phyloP scores from a whole-genome alignment of 805 yeast species.

The Millerozyma acaciae region DNA sequence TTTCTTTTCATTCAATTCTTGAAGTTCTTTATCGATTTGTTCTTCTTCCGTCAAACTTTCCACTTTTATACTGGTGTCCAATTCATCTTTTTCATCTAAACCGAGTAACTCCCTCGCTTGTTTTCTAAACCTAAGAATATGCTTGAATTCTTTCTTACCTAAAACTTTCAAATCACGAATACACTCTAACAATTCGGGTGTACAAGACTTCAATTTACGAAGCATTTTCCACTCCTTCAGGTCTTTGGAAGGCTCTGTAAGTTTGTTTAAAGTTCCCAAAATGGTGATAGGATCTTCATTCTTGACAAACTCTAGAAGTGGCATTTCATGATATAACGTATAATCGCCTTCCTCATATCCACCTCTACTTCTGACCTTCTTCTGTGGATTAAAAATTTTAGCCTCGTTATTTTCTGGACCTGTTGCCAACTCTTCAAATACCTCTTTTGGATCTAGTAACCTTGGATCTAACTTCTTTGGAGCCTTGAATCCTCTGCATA shows the following conservation, averaged over 20 bases:
- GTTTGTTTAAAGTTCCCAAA: constrained; percentile 68
- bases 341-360: constrained; percentile 97
- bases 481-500: constrained; percentile 92
- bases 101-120: constrained; percentile 77
- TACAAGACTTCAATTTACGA: constrained; percentile 70
- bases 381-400: constrained; percentile 91
- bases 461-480: constrained; percentile 94
- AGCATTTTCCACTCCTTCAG: constrained; percentile 72
- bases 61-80: constrained; percentile 51
- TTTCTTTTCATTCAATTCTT: constrained; percentile 67
- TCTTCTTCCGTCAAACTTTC: constrained; percentile 83
- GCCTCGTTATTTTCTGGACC: constrained; percentile 78
- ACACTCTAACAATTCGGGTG: constrained; percentile 75
- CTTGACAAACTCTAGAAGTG: constrained; percentile 76
- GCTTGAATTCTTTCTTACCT: constrained; percentile 90
- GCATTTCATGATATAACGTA: constrained; percentile 61
- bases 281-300: constrained; percentile 79
- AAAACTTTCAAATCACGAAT: constrained; percentile 88
- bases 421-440: constrained; percentile 80
- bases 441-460: constrained; percentile 85
- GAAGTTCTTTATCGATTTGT: constrained; percentile 80
- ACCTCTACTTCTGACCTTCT: constrained; percentile 82
- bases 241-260: constrained; percentile 51
- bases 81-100: constrained; percentile 55
- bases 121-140: constrained; percentile 82